phyloP scores from a whole-genome alignment of 2,329 filamentous ascomycete genomes.

The Colletotrichum magnum region DNA sequence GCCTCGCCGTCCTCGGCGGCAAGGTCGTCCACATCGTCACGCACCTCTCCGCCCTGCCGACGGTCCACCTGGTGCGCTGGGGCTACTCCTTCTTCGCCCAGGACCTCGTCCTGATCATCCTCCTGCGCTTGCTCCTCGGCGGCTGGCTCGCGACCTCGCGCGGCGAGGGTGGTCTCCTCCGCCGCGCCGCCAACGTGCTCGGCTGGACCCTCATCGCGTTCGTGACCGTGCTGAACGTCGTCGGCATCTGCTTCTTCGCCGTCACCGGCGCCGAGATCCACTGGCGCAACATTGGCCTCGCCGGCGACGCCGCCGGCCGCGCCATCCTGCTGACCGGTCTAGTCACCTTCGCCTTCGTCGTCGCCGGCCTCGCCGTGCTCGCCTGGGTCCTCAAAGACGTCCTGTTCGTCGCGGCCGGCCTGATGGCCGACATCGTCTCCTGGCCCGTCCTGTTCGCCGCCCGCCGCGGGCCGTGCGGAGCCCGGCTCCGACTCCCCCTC shows the following conservation, averaged over 20 bases:
- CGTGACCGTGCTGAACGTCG: constrained; percentile 38
- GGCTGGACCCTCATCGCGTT: constrained; percentile 39
- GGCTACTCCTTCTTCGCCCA: constrained; percentile 54
- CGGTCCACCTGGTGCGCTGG: constrained; percentile 48
- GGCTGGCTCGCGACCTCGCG: constrained; percentile 42
- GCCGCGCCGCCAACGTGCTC: constrained; percentile 9
- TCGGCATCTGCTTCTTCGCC: constrained; percentile 47
- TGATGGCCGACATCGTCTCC: constrained; percentile 46
- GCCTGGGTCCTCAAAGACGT: constrained; percentile 47
- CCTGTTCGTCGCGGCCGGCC: constrained; percentile 41
- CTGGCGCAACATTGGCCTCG: constrained; percentile 51
- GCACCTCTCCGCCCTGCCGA: constrained; percentile 49
- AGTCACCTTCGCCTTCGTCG: constrained; percentile 45
- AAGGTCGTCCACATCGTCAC: constrained; percentile 52
- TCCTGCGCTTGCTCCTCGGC: constrained; percentile 50
- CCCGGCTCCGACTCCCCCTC: neutral
- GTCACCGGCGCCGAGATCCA: constrained; percentile 53
- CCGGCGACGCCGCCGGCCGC: constrained; percentile 49
- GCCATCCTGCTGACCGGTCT: constrained; percentile 50
- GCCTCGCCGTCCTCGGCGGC: constrained; percentile 48
- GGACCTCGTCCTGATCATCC: constrained; percentile 49
- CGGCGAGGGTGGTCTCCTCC: constrained; percentile 20
- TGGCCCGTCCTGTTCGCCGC: constrained; percentile 43
- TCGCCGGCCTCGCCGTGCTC: constrained; percentile 38
- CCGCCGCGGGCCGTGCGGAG: constrained; percentile 19